Percentiles rank a stretch among this genome's conserved stretches.
These are phyloP conservation scores for Rhodamnia argentea DNA, from an alignment of 345 rosid species.

Conservation along the genomic window DNA sequence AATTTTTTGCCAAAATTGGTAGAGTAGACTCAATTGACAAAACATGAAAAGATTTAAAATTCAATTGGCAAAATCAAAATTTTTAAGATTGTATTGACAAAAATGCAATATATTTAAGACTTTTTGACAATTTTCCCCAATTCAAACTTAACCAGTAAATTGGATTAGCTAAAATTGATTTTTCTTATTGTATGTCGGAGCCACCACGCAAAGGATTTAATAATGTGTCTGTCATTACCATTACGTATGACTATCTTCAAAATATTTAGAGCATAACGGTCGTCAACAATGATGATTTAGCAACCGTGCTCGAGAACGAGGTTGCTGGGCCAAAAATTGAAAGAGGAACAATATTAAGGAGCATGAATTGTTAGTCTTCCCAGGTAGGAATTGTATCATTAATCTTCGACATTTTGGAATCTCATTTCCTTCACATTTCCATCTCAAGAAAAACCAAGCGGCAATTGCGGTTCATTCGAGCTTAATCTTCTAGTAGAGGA, in stretches of 20 bases:
- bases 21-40: too few species aligned
- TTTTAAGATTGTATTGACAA: too few species aligned
- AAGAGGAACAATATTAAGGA: not conserved
- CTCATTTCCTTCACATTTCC: not conserved
- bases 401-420: not conserved
- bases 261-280: not conserved
- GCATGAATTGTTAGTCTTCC: not conserved
- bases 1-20: too few species aligned
- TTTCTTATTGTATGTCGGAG: not conserved
- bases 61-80: too few species aligned
- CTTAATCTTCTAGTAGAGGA: not conserved
- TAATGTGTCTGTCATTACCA: not conserved
- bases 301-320: not conserved
- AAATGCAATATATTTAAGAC: too few species aligned
- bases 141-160: not conserved
- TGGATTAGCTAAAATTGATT: not conserved
- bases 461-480: not conserved
- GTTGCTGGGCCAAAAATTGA: not conserved
- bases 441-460: not conserved
- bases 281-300: not conserved
- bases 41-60: too few species aligned
- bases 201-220: not conserved
- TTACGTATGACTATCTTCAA: not conserved
- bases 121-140: too few species aligned
- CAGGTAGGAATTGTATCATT: not conserved